phyloP scores from a whole-genome alignment of 108 stramenopile species.

The Heterococcus sp. region DNA sequence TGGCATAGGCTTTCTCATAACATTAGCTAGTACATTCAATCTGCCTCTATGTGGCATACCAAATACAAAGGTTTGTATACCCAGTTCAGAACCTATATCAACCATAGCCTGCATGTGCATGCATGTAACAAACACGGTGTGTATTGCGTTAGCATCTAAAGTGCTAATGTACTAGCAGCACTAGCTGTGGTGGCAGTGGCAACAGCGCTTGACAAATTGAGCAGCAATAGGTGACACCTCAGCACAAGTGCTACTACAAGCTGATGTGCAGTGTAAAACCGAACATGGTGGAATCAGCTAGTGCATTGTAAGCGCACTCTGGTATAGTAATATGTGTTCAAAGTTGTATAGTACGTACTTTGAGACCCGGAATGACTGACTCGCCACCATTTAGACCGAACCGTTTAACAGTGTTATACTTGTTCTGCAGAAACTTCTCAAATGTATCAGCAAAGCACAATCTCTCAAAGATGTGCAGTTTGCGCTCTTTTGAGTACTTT shows the following conservation, averaged over 20 bases:
- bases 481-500: conserved; percentile 47
- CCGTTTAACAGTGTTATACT: conserved; percentile 98
- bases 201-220: too few relatives aligned
- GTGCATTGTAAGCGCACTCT: too few relatives aligned
- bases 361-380: conserved; percentile 81
- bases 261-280: too few relatives aligned
- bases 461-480: conserved; percentile 42
- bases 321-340: too few relatives aligned
- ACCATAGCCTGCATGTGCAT: conserved; percentile 84
- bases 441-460: conserved; percentile 71
- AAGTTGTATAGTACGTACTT: too few relatives aligned
- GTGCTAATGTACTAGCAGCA: not conserved
- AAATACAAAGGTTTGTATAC: conserved; percentile 90
- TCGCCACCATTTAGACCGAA: conserved; percentile 89
- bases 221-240: too few relatives aligned
- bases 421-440: conserved; percentile 91
- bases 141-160: not conserved
- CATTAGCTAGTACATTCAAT: conserved; percentile 94
- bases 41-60: conserved; percentile 98
- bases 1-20: conserved; percentile 97
- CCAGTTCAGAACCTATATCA: conserved; percentile 86
- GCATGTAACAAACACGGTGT: not conserved
- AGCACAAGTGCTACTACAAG: too few relatives aligned
- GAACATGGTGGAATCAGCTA: too few relatives aligned
- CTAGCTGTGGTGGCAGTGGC: too few relatives aligned